Base-by-base conservation (phyloP, 2,329 filamentous ascomycete genomes). In the Fusarium protoensiforme region DNA sequence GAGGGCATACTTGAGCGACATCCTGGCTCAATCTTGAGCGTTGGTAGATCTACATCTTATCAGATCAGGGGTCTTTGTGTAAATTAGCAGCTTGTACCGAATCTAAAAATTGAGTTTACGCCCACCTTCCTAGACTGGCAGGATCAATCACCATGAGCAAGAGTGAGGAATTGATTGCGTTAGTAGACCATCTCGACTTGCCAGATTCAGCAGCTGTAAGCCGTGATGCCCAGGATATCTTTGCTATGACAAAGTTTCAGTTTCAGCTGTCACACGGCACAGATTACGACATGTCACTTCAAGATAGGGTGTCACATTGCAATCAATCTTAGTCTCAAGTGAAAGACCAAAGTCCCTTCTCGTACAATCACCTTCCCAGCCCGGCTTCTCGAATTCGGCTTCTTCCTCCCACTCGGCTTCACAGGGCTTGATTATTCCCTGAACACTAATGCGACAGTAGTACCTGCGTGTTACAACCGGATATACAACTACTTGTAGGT, bases 1-100 rank as follows among this genome's bases (percentile, higher is more conserved):
- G 73, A 61, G 20, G 10, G 9, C 9, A 7, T 75, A 75, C 11
- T 8, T 75, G 9, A 48, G 59, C 1, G 11, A 14, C 9, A 1
- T 75, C 61, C 18, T 48, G 7, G 13, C 13, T 10, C 0, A 51
- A 43, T 5, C 22, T 3, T 4, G 8, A 11, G 6, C 7, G 9
- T 46, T 27, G 24, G 18, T 16, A 16, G 46, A 51, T 51, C 24
- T 27, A 6, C 24, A 51, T 29, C 46, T 51, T 29, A n/a, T n/a
- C 16, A 51, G 24, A 51, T 51, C 18, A n/a, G 24, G 46, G 46
- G 24, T 51, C 24, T 13, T 51, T 16, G 14, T 46, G 16, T 29
- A 51, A 31, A 51, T 31, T 27, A 18, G 24, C 13, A 31, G 18
- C 18, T 14, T 51, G n/a, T 51, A n/a, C 27, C 24, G 24, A 48